These are phyloP conservation scores for Marsdenia floribunda DNA, from an alignment of 257 asterid genomes.

Conservation along the genomic window DNA sequence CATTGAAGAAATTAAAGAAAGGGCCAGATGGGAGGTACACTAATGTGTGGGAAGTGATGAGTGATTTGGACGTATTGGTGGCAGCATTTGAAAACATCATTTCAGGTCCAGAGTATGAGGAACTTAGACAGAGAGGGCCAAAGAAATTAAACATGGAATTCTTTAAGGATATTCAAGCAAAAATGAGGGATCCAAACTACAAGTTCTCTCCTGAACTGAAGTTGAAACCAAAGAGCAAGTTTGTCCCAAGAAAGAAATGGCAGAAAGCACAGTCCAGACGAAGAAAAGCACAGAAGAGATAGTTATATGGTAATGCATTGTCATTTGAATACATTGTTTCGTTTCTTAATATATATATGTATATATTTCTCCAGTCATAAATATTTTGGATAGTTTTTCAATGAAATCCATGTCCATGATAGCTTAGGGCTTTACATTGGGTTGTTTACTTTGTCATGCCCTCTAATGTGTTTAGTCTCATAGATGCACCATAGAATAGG, in stretches of 20 bases:
- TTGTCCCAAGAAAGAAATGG: slow-evolving; percentile 72
- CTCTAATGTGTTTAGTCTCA: background rate
- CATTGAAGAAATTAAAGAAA: slow-evolving; percentile 77
- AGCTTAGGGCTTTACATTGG: background rate
- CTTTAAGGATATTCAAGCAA: slow-evolving; percentile 85
- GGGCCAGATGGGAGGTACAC: slow-evolving; percentile 88
- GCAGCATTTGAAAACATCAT: slow-evolving; percentile 91
- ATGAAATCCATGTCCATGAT: background rate
- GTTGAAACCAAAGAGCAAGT: slow-evolving; percentile 79
- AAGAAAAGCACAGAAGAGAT: slow-evolving; percentile 77
- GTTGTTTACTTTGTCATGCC: background rate
- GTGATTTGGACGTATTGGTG: slow-evolving; percentile 72
- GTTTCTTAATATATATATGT: too few species aligned
- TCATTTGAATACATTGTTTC: background rate
- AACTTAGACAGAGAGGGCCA: slow-evolving; percentile 86
- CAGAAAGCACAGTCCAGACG: slow-evolving; percentile 81
- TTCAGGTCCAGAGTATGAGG: slow-evolving; percentile 90
- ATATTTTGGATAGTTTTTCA: background rate
- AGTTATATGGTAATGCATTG: background rate
- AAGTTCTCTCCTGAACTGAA: slow-evolving; percentile 79
- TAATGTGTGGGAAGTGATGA: slow-evolving; percentile 98
- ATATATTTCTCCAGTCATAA: background rate
- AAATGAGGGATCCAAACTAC: slow-evolving; percentile 89
- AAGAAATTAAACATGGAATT: slow-evolving; percentile 72
- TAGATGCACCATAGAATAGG: background rate